Evolutionary conservation across 345 rosid genomes (phyloP).

Genomic region (Boechera retrofracta): DNA sequence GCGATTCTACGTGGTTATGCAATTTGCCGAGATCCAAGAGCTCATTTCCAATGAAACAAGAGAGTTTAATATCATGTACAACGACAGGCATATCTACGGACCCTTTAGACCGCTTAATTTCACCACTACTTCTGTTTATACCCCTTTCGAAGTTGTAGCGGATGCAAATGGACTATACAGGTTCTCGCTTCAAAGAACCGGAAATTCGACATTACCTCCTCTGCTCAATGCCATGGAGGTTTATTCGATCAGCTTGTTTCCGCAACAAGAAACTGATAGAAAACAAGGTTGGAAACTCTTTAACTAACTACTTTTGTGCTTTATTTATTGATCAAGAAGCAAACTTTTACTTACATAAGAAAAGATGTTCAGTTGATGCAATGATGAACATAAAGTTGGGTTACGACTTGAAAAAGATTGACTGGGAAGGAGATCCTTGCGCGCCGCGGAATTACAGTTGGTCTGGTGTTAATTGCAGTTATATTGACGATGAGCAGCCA

Average conservation of each 20-base stretch:
- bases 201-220: constrained; percentile 57
- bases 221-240: constrained; percentile 64
- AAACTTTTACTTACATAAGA: background rate
- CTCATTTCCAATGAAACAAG: constrained; percentile 49
- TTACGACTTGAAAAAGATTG: constrained; percentile 45
- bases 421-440: constrained; percentile 68
- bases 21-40: constrained; percentile 55
- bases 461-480: constrained; percentile 55
- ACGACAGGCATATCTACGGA: constrained; percentile 37
- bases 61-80: constrained; percentile 46
- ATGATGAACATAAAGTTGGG: constrained; percentile 48
- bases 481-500: constrained; percentile 33
- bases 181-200: constrained; percentile 40
- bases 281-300: constrained; percentile 47
- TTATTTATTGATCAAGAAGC: constrained; percentile 12
- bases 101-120: constrained; percentile 46
- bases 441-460: constrained; percentile 43
- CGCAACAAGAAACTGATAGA: constrained; percentile 41
- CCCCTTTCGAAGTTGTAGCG: constrained; percentile 33
- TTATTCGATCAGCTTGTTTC: constrained; percentile 40
- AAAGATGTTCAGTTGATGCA: constrained; percentile 48
- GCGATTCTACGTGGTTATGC: constrained; percentile 48
- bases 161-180: constrained; percentile 40
- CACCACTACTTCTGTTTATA: constrained; percentile 33
- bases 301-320: constrained; percentile 25